Evolutionary conservation across 495 filamentous ascomycete species (phyloP).

Genomic region (Podospora pseudocomata): DNA sequence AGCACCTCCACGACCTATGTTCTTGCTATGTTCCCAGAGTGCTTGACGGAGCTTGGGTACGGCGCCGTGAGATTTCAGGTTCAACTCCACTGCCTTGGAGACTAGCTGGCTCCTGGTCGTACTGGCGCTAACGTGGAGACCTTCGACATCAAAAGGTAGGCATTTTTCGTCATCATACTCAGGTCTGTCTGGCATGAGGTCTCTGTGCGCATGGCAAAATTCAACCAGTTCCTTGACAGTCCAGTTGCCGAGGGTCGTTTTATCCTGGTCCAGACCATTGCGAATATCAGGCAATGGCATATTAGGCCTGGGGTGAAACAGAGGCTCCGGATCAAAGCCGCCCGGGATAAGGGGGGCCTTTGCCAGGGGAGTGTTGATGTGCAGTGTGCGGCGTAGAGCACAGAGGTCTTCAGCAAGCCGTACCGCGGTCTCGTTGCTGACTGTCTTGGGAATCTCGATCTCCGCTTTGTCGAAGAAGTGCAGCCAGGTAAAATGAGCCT

Average conservation of each 20-base stretch:
- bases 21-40: slow-evolving; percentile 10
- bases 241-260: background rate
- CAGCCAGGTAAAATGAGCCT: slow-evolving; percentile 15
- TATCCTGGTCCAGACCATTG: background rate
- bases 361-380: background rate
- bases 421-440: background rate
- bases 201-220: background rate
- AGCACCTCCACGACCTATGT: background rate
- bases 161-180: background rate
- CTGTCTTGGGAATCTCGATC: background rate
- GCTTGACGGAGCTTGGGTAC: background rate
- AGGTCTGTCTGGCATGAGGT: background rate
- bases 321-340: no score
- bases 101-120: background rate
- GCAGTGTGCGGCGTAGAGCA: slow-evolving; percentile 10
- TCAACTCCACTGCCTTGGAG: background rate
- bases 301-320: background rate
- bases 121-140: background rate
- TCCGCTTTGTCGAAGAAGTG: slow-evolving; percentile 11
- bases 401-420: slow-evolving; percentile 13
- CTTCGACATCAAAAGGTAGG: background rate
- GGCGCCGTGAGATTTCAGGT: slow-evolving; percentile 6
- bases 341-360: background rate
- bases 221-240: background rate
- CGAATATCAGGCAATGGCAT: background rate